Conservation (phyloP, 176 grass and related monocot genomes). For the Carex scoparia region DNA sequence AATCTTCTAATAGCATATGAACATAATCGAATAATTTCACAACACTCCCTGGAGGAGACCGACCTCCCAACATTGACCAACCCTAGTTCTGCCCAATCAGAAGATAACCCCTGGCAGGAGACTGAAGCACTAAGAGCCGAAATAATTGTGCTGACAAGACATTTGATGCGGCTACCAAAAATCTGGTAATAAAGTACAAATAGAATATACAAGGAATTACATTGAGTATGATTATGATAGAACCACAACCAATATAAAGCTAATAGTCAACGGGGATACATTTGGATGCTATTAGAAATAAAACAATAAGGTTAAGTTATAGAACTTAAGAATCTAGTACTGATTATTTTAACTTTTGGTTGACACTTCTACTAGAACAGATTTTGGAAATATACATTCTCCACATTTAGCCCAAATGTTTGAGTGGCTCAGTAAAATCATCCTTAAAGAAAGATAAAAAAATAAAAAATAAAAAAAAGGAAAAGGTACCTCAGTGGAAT, state of each 20-base stretch:
- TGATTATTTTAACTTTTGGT: no score
- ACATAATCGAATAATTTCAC: slow-evolving; percentile 45
- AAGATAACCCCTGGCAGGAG: slow-evolving; percentile 35
- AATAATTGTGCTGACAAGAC: slow-evolving; percentile 43
- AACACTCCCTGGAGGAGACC: slow-evolving; percentile 36
- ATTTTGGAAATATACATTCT: no score
- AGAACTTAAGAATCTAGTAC: no score
- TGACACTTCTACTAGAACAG: no score
- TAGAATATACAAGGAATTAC: neutral
- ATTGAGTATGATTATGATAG: neutral
- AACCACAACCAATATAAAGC: neutral
- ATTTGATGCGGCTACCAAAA: slow-evolving; percentile 38
- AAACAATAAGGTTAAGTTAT: neutral
- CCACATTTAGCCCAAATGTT: no score
- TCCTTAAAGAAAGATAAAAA: no score
- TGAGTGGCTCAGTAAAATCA: no score
- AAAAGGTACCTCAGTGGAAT: slow-evolving; percentile 30
- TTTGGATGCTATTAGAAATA: no score
- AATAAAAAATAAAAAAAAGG: no score
- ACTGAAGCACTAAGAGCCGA: slow-evolving; percentile 45
- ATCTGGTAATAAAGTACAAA: slow-evolving; percentile 36
- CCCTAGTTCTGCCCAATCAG: slow-evolving; percentile 16
- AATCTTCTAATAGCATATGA: slow-evolving; percentile 38
- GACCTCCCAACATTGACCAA: slow-evolving; percentile 47
- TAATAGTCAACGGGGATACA: neutral